Percentiles rank a stretch among this genome's conserved stretches.
These are phyloP conservation scores for Saccharata proteae DNA, from an alignment of 2,329 filamentous ascomycete species.

Conservation along the genomic window DNA sequence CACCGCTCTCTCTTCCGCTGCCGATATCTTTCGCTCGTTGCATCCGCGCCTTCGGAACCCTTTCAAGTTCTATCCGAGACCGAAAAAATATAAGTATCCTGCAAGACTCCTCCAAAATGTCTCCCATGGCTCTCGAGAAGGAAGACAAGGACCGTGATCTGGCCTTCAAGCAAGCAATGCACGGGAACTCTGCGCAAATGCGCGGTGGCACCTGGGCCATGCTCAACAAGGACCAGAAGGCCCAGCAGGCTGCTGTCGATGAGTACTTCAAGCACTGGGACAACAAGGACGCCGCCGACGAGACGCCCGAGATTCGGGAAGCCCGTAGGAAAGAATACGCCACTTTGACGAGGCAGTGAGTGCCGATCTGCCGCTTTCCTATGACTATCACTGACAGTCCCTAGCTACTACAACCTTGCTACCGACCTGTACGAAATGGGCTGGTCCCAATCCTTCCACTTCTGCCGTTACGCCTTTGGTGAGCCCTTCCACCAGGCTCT, in stretches of 20 bases:
- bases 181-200: slow-evolving; percentile 59
- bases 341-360: slow-evolving; percentile 81
- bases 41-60: no score
- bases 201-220: slow-evolving; percentile 69
- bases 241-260: slow-evolving; percentile 69
- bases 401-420: slow-evolving; percentile 90
- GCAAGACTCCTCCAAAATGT: slow-evolving; percentile 29
- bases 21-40: no score
- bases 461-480: slow-evolving; percentile 80
- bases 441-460: slow-evolving; percentile 95
- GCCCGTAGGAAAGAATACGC: slow-evolving; percentile 79
- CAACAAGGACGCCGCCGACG: slow-evolving; percentile 63
- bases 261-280: slow-evolving; percentile 98
- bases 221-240: slow-evolving; percentile 62
- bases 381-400: slow-evolving; percentile 19
- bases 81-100: slow-evolving; percentile 3
- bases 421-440: slow-evolving; percentile 95
- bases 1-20: slow-evolving; percentile 7
- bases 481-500: slow-evolving; percentile 87
- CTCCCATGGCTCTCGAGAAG: slow-evolving; percentile 53
- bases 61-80: slow-evolving; percentile 3
- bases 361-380: slow-evolving; percentile 14
- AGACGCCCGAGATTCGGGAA: slow-evolving; percentile 76
- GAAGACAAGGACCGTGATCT: slow-evolving; percentile 81
- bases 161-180: slow-evolving; percentile 79